A percentile compares a stretch with the other conserved stretches of the same genome.
Evolutionary conservation across 1,284 basidiomycete genomes (phyloP).

Genomic region (Boletus semigastroideus): DNA sequence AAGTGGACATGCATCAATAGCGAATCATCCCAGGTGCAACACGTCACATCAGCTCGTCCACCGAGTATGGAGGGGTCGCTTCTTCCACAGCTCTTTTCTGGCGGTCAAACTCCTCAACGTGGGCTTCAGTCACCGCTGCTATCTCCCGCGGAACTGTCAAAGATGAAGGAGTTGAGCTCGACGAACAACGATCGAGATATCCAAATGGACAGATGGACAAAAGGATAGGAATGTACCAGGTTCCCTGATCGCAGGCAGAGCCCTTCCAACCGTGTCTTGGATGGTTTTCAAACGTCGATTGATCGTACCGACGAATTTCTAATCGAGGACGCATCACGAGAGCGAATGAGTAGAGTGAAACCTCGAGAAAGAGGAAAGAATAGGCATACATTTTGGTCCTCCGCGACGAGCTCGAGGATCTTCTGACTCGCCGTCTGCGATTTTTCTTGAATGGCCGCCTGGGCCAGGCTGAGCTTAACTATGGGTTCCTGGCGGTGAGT

Average conservation of each 20-base stretch:
- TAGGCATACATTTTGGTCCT: constrained; percentile 12
- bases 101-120: constrained; percentile 15
- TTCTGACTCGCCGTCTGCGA: constrained; percentile 15
- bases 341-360: no score
- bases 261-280: constrained; percentile 10
- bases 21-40: neutral
- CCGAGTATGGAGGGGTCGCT: constrained; percentile 7
- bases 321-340: neutral
- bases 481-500: neutral
- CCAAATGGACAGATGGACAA: neutral
- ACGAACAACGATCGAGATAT: neutral
- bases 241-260: constrained; percentile 14
- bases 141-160: constrained; percentile 14
- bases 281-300: constrained; percentile 13
- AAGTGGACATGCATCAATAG: no score
- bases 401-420: constrained; percentile 15
- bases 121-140: constrained; percentile 12
- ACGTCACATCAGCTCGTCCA: constrained; percentile 18
- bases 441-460: constrained; percentile 16
- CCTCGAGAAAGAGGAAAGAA: no score
- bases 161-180: neutral
- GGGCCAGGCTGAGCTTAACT: constrained; percentile 15
- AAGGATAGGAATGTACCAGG: constrained; percentile 2
- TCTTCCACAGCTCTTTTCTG: neutral
- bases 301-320: constrained; percentile 12